A percentile compares a stretch with the other conserved stretches of the same genome.
These are phyloP conservation scores for Bruguiera sexangula DNA, from an alignment of 345 rosid species.

Conservation along the genomic window DNA sequence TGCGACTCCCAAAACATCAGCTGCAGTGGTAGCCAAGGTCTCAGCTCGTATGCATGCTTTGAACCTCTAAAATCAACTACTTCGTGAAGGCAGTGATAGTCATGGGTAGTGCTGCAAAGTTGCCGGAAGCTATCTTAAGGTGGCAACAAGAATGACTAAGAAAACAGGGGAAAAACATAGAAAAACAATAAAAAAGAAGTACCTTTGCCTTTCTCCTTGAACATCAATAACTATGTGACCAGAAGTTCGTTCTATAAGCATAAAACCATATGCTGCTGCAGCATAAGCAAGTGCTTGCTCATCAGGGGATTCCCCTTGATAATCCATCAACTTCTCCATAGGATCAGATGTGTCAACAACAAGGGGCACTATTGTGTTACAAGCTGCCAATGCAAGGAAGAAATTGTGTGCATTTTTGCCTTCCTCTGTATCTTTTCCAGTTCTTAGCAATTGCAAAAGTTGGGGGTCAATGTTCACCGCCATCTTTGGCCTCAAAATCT, in stretches of 20 bases:
- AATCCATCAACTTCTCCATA: constrained; percentile 67
- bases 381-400: constrained; percentile 96
- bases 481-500: constrained; percentile 78
- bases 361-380: constrained; percentile 93
- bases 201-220: constrained; percentile 89
- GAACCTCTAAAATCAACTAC: no score
- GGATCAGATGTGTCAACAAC: constrained; percentile 63
- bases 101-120: no score
- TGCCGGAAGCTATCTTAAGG: no score
- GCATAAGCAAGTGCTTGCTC: constrained; percentile 97
- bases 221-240: constrained; percentile 89
- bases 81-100: no score
- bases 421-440: constrained; percentile 46
- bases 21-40: no score
- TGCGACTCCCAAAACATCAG: background rate
- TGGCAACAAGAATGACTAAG: constrained; percentile 2
- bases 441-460: constrained; percentile 51
- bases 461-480: constrained; percentile 60
- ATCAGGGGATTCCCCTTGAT: constrained; percentile 99
- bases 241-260: constrained; percentile 91
- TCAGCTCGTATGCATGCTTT: no score
- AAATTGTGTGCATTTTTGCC: constrained; percentile 60
- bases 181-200: constrained; percentile 6
- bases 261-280: constrained; percentile 97
- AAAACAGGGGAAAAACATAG: background rate